Base-by-base conservation (phyloP, 345 rosid species). In the Anastatica hierochuntica region DNA sequence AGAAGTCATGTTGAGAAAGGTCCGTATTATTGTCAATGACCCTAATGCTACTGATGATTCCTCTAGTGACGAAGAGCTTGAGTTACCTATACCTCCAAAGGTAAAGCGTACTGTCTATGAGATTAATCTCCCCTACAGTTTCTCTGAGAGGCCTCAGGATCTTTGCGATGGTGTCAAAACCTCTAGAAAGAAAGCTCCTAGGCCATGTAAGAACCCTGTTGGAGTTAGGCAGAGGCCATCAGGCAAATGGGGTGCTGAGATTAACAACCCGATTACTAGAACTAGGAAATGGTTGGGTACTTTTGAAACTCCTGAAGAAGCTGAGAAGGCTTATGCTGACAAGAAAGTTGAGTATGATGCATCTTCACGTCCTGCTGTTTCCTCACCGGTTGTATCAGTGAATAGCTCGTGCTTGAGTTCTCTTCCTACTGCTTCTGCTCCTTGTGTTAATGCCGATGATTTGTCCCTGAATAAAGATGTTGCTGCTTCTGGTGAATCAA, bases 191-290 rank as follows among this genome's bases (percentile, higher is more conserved):
- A 53, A 15, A 53, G 14, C 48, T 46, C 15, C 10, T 44, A 35
- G 18, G 53, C 44, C 31, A 3, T 12, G 2, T 6, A 65, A 58
- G 13, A 45, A 45, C n/a, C 71, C 62, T 38, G 67, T 62, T n/a
- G 98, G 98, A 23, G 84, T 88, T 41, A 70, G 98, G 62, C 90
- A 65, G 49, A 69, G 98, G 40, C 79, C 76, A 53, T 92, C 97
- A 85, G 98, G 98, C 0, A 92, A 74, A 56, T 88, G 86, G 90
- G 86, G 90, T n/a, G 97, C 98, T 29, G 95, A 85, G 69, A 83
- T 88, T 40, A 52, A 73, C 4, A 75, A 88, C 56, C 98, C 98
- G 2, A 11, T 77, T 14, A 72, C 74, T 33, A 77, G 58, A 35
- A 64, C 63, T 34, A 79, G 84, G 56, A 61, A 59, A 29, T 92